Percentiles rank a stretch among this genome's conserved stretches.
phyloP scores from a whole-genome alignment of 169 alveolate genomes.

The Plasmodium adleri region DNA sequence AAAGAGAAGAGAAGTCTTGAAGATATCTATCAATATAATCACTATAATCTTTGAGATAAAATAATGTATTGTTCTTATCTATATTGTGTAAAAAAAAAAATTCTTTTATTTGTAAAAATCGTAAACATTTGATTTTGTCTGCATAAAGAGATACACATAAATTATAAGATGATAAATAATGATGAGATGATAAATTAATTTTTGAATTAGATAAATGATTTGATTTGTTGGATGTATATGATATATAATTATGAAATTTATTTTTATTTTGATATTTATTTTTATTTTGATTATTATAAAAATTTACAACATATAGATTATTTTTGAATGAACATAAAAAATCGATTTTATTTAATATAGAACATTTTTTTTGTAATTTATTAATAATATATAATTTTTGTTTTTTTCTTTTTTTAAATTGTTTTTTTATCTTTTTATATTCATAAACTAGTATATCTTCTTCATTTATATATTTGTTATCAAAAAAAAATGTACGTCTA shows the following conservation, averaged over 20 bases:
- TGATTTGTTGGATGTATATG: too few relatives aligned
- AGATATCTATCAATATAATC: conserved; percentile 61
- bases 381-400: conserved; percentile 20
- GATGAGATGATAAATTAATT: too few relatives aligned
- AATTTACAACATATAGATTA: conserved; percentile 18
- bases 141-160: neutral
- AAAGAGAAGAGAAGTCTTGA: conserved; percentile 51
- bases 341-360: conserved; percentile 10
- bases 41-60: conserved; percentile 21
- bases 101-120: conserved; percentile 64
- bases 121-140: conserved; percentile 41
- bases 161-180: too few relatives aligned
- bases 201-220: too few relatives aligned
- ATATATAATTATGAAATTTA: too few relatives aligned
- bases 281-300: neutral
- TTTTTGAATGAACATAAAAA: conserved; percentile 24
- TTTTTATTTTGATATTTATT: neutral
- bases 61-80: conserved; percentile 31
- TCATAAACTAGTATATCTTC: conserved; percentile 39
- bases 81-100: conserved; percentile 27
- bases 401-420: conserved; percentile 32
- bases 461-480: conserved; percentile 51
- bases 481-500: conserved; percentile 38
- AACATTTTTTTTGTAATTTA: conserved; percentile 47
- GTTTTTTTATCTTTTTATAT: conserved; percentile 48